Base-by-base conservation (phyloP, 768 basidiomycete species). In the Mycena capillaripes region DNA sequence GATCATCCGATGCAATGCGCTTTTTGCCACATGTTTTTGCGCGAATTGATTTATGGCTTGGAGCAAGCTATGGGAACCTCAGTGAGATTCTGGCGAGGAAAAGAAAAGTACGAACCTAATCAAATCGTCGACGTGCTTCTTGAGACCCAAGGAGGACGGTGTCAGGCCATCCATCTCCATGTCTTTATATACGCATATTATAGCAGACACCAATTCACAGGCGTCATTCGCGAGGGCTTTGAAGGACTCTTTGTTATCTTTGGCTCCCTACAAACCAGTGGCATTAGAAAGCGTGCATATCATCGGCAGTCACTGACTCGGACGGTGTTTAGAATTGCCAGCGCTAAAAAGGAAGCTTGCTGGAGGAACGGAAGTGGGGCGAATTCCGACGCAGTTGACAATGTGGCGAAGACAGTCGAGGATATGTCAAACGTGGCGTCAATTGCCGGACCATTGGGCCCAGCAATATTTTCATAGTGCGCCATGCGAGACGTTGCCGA, bases 211-310 rank as follows among this genome's bases (percentile, higher is more conserved):
- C 42, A 79, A 57, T 25, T 73, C 75, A 42, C 79, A 78, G 19
- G 77, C 75, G 52, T 80, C 78, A 23, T 63, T 74, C 8, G 79
- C 78, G 17, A 80, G 72, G n/a, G 53, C 44, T 58, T 66, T 64
- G 72, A 79, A 80, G 1, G 70, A 56, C 30, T 74, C 75, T 57
- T 78, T 76, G 60, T 80, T 80, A 27, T 74, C 75, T 38, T 74
- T 74, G 1, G 76, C 75, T n/a, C 67, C 75, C 78, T 80, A 48
- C 23, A 23, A 11, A 42, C 53, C 19, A 32, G 29, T 11, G 14
- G 38, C 34, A 30, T 67, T 55, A 72, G 42, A n/a, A 52, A 23
- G 23, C 21, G 19, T 17, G 3, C n/a, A 21, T 27, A 63, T 62
- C 5, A 4, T 32, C 3, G 2, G 10, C 7, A 12, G 27, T 23